A percentile compares a stretch with the other conserved stretches of the same genome.
phyloP scores from a whole-genome alignment of 495 filamentous ascomycete genomes.

The Neurospora intermedia region DNA sequence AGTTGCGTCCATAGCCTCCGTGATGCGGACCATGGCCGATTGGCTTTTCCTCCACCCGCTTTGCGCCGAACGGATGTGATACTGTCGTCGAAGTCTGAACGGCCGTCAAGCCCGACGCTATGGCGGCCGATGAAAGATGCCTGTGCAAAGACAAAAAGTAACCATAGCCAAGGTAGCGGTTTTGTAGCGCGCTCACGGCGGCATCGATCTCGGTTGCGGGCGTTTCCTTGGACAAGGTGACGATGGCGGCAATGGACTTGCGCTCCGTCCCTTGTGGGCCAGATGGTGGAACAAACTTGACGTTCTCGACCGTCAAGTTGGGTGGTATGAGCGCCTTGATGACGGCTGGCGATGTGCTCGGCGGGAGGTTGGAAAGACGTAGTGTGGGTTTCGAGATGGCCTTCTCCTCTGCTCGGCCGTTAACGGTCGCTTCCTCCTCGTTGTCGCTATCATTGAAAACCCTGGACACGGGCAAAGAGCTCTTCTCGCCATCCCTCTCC shows the following conservation, averaged over 20 bases:
- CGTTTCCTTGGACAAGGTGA: conserved; percentile 76
- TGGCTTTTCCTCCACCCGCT: conserved; percentile 42
- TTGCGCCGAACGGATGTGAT: conserved; percentile 78
- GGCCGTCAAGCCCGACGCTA: conserved; percentile 43
- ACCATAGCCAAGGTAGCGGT: conserved; percentile 78
- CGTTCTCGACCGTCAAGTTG: conserved; percentile 60
- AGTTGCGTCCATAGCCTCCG: conserved; percentile 53
- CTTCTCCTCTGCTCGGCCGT: conserved; percentile 50
- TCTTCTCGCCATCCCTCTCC: conserved; percentile 10
- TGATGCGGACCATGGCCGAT: conserved; percentile 46
- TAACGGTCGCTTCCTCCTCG: conserved; percentile 22
- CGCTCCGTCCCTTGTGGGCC: conserved; percentile 47
- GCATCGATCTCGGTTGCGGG: conserved; percentile 77
- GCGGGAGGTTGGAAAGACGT: conserved; percentile 53
- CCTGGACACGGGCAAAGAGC: conserved; percentile 23
- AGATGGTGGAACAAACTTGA: conserved; percentile 52
- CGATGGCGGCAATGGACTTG: conserved; percentile 71
- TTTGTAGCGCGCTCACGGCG: conserved; percentile 66
- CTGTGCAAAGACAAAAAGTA: conserved; percentile 73
- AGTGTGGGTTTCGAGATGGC: conserved; percentile 78
- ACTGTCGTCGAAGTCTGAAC: conserved; percentile 41
- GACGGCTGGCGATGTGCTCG: conserved; percentile 55
- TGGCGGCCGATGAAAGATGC: conserved; percentile 74
- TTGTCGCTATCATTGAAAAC: conserved; percentile 37
- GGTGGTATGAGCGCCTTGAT: conserved; percentile 64